These are phyloP conservation scores for Phlyctochytrium arcticum DNA, from an alignment of 192 early-diverging fungal species.

Conservation along the genomic window DNA sequence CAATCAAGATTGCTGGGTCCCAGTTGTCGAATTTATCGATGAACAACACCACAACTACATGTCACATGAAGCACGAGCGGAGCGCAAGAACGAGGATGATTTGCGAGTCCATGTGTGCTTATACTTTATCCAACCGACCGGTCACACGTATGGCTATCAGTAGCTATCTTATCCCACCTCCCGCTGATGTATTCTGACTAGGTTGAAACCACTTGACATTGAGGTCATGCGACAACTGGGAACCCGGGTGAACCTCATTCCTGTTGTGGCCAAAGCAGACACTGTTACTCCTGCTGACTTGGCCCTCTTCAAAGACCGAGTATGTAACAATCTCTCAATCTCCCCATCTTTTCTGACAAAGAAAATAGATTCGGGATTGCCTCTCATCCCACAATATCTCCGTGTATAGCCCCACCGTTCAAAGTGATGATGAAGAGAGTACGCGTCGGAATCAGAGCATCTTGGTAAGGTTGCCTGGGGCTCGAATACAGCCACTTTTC, in stretches of 20 bases:
- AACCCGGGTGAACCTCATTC: slow-evolving; percentile 94
- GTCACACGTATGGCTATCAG: slow-evolving; percentile 86
- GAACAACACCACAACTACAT: slow-evolving; percentile 96
- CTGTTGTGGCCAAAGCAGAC: slow-evolving; percentile 97
- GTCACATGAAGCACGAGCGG: slow-evolving; percentile 84
- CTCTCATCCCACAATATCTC: slow-evolving; percentile 89
- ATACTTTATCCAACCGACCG: slow-evolving; percentile 98
- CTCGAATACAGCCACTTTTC: neutral
- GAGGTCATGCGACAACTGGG: slow-evolving; percentile 98
- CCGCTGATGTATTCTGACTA: slow-evolving; percentile 19
- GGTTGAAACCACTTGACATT: slow-evolving; percentile 87
- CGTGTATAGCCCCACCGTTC: slow-evolving; percentile 83
- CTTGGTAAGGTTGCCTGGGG: slow-evolving; percentile 32
- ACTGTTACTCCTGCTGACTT: slow-evolving; percentile 90
- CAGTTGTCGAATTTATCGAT: slow-evolving; percentile 96
- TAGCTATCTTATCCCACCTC: neutral
- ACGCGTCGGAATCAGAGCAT: slow-evolving; percentile 78
- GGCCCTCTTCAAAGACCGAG: slow-evolving; percentile 91
- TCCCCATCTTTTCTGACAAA: neutral
- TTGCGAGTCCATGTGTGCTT: slow-evolving; percentile 96
- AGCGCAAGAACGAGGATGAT: slow-evolving; percentile 83
- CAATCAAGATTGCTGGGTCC: slow-evolving; percentile 92
- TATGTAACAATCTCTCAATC: slow-evolving; percentile 31
- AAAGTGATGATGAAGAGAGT: slow-evolving; percentile 77
- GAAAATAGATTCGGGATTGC: slow-evolving; percentile 74